Evolutionary conservation across 108 stramenopile species (phyloP).

Genomic region (Poteriospumella lacustris): DNA sequence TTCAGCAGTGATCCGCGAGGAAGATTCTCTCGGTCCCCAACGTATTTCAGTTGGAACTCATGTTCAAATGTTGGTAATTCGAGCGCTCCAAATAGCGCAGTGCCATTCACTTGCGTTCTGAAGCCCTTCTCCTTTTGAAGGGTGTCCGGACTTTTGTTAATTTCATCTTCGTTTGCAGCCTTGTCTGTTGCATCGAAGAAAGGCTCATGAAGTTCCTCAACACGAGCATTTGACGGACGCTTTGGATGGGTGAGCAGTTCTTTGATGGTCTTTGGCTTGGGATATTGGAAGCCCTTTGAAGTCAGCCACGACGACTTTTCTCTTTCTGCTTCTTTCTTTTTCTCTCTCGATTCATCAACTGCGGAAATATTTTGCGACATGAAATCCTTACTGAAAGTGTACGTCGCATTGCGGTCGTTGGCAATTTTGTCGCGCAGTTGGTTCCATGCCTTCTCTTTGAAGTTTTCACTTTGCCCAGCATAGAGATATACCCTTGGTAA

Average conservation of each 20-base stretch:
- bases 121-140: slow-evolving; percentile 29
- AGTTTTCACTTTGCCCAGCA: background rate
- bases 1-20: slow-evolving; percentile 38
- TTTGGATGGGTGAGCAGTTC: slow-evolving; percentile 43
- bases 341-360: slow-evolving; percentile 40
- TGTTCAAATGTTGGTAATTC: slow-evolving; percentile 33
- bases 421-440: slow-evolving; percentile 36
- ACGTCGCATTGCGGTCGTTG: slow-evolving; percentile 34
- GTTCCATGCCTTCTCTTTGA: background rate
- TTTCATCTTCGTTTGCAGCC: too few relatives aligned
- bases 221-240: slow-evolving; percentile 40
- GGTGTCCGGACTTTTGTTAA: too few relatives aligned
- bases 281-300: slow-evolving; percentile 45
- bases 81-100: slow-evolving; percentile 23
- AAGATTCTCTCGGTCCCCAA: slow-evolving; percentile 34
- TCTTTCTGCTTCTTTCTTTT: slow-evolving; percentile 6
- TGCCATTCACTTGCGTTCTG: slow-evolving; percentile 14
- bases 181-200: slow-evolving; percentile 24
- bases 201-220: slow-evolving; percentile 49
- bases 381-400: slow-evolving; percentile 49
- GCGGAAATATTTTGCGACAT: slow-evolving; percentile 43
- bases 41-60: slow-evolving; percentile 27
- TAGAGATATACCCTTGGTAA: slow-evolving; percentile 35
- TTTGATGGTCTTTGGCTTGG: slow-evolving; percentile 33
- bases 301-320: slow-evolving; percentile 30